phyloP scores from a whole-genome alignment of 805 yeast genomes.

The Deakozyma indianensis region DNA sequence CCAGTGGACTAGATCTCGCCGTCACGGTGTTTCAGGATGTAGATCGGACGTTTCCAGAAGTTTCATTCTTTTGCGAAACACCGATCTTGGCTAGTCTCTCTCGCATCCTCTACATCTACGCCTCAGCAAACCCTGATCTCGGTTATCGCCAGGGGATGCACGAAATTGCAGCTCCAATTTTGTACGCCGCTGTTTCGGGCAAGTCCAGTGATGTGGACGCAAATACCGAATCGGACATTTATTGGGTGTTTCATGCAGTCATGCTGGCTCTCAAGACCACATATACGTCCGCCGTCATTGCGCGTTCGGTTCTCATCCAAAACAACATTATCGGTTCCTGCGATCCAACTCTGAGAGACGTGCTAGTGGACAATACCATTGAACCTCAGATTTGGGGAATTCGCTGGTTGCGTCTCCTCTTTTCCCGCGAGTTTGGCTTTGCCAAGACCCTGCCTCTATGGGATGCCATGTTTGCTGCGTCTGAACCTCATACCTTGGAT shows the following conservation, averaged over 20 bases:
- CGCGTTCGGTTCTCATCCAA: slow-evolving; percentile 17
- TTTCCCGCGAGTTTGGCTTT: slow-evolving; percentile 22
- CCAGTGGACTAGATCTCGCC: slow-evolving; percentile 8
- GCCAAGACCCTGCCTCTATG: slow-evolving; percentile 15
- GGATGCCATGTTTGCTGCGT: slow-evolving; percentile 24
- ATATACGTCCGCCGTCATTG: slow-evolving; percentile 13
- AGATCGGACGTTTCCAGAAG: slow-evolving; percentile 22
- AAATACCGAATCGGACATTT: slow-evolving; percentile 18
- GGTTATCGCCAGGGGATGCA: slow-evolving; percentile 45
- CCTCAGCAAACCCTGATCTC: slow-evolving; percentile 30
- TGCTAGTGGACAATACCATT: slow-evolving; percentile 12
- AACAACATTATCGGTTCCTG: slow-evolving; percentile 13
- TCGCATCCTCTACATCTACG: slow-evolving; percentile 32
- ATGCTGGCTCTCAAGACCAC: slow-evolving; percentile 19
- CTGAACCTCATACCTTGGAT: slow-evolving; percentile 10
- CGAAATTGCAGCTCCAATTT: slow-evolving; percentile 35
- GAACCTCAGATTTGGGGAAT: slow-evolving; percentile 26
- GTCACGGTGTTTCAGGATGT: slow-evolving; percentile 19
- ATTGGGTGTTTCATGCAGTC: slow-evolving; percentile 15
- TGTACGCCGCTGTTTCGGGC: slow-evolving; percentile 12
- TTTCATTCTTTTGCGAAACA: slow-evolving; percentile 16
- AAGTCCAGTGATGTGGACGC: slow-evolving; percentile 1
- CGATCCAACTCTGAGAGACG: slow-evolving; percentile 18
- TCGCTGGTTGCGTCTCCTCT: slow-evolving; percentile 22
- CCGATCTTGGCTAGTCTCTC: slow-evolving; percentile 18